A percentile compares a stretch with the other conserved stretches of the same genome.
Conservation (phyloP, 2,329 filamentous ascomycete species). For the Microcera coccophila region DNA sequence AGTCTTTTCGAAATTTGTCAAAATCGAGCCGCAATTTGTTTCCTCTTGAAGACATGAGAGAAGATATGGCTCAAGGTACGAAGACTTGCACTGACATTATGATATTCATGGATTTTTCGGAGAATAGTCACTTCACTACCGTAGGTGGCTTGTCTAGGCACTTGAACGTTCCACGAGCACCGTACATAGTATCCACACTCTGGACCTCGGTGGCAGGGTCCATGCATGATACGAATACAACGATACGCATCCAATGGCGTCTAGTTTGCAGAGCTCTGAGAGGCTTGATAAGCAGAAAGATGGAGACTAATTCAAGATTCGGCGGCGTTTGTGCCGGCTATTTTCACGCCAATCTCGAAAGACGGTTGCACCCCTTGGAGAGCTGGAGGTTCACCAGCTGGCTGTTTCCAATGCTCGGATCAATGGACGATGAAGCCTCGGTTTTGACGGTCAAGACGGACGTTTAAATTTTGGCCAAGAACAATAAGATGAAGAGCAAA, state of each 20-base stretch:
- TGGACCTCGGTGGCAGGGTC: conserved; percentile 16
- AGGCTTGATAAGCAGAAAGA: conserved; percentile 15
- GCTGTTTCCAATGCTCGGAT: conserved; percentile 17
- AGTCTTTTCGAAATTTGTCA: no score
- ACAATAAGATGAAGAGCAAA: background rate
- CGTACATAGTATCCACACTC: no score
- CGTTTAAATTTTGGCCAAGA: background rate
- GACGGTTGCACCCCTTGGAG: background rate
- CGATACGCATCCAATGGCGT: no score
- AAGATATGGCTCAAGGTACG: no score
- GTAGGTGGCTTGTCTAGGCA: no score
- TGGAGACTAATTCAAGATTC: conserved; percentile 13
- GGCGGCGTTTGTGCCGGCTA: conserved; percentile 17
- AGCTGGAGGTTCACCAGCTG: background rate
- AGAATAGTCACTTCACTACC: no score
- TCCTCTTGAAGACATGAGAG: no score
- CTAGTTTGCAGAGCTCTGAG: conserved; percentile 2
- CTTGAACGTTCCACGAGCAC: no score
- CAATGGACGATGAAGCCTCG: conserved; percentile 27
- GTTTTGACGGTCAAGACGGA: conserved; percentile 16
- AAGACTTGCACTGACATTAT: no score
- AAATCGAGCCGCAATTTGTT: no score
- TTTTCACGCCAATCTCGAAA: conserved; percentile 10
- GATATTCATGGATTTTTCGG: no score
- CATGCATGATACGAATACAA: no score